Base-by-base conservation (phyloP, 1,139 yeast species). In the Scheffersomyces titani region DNA sequence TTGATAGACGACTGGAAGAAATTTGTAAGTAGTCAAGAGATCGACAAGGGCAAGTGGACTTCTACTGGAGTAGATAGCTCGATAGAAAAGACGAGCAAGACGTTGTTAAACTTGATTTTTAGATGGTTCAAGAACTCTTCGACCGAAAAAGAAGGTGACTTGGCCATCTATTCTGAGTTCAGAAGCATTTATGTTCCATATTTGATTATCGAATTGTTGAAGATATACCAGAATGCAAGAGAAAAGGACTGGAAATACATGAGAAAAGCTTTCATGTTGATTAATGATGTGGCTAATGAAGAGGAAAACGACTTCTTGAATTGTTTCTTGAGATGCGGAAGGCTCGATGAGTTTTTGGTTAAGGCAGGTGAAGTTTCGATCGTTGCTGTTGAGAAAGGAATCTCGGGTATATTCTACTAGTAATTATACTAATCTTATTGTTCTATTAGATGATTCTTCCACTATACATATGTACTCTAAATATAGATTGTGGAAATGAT, bases 101-200 rank as follows among this genome's bases (percentile, higher is more conserved):
- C 69, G 44, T 61, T 79, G 22, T 63, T 62, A 30, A 58, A 57
- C 5, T 65, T 80, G 47, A 68, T 77, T 13, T 64, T 61, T 59
- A 65, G 61, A 49, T 80, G 84, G 84, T 70, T 79, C 55, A 65
- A 63, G 9, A 69, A 70, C 19, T 55, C 57, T 5, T 51, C 58
- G 5, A 53, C 60, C 30, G 56, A 52, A 20, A 55, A 24, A 36
- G 54, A 56, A 11, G 24, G 53, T 5, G 57, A 58, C 16, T 50
- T 30, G 13, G 55, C 52, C 6, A 53, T 88, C 74, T 73, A 72
- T 58, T 59, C 63, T 47, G 83, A 81, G 54, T 76, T 89, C 55
- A 81, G 96, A 66, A 77, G 86, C 7, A 72, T 87, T 20, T 92
- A 90, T 69, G 82, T 90, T n/a, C 97, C 97, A 19, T 85, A 83